phyloP scores from a whole-genome alignment of 371 early-diverging fungal species.

The Blakeslea trispora region DNA sequence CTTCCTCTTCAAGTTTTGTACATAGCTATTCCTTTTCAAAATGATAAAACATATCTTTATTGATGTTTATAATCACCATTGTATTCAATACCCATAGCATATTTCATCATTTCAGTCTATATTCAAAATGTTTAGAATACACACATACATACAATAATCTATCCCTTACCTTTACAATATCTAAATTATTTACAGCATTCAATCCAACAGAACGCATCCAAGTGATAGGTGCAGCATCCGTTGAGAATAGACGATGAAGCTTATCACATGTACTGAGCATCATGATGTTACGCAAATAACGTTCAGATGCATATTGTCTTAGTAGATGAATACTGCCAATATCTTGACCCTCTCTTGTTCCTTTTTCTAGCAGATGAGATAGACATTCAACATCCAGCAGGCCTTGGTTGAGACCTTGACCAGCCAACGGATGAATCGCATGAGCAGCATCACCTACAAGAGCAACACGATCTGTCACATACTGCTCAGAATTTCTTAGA shows the following conservation, averaged over 20 bases:
- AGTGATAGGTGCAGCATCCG: conserved; percentile 61
- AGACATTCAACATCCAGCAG: conserved; percentile 83
- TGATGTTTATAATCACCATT: conserved; percentile 25
- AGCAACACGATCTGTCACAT: conserved; percentile 79
- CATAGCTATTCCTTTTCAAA: conserved; percentile 4
- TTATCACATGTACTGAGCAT: conserved; percentile 88
- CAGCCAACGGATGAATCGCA: conserved; percentile 94
- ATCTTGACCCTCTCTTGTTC: conserved; percentile 76
- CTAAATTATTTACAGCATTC: conserved; percentile 61
- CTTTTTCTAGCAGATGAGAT: conserved; percentile 60
- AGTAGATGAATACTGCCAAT: conserved; percentile 70
- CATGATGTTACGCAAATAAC: conserved; percentile 78
- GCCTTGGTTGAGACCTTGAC: conserved; percentile 96
- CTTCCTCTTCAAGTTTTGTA: conserved; percentile 5
- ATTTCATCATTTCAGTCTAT: conserved; percentile 63
- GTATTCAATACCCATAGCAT: conserved; percentile 64
- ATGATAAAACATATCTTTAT: neutral
- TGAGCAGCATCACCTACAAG: conserved; percentile 98
- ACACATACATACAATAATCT: neutral
- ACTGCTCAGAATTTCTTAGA: conserved; percentile 76
- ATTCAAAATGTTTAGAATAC: neutral
- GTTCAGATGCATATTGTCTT: conserved; percentile 72
- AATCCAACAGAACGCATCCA: conserved; percentile 72
- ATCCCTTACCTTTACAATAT: conserved; percentile 57
- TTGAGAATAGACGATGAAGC: conserved; percentile 75